A percentile compares a stretch with the other conserved stretches of the same genome.
phyloP scores from a whole-genome alignment of 2,329 filamentous ascomycete species.

The Ophiocordyceps camponoti-leonardi region DNA sequence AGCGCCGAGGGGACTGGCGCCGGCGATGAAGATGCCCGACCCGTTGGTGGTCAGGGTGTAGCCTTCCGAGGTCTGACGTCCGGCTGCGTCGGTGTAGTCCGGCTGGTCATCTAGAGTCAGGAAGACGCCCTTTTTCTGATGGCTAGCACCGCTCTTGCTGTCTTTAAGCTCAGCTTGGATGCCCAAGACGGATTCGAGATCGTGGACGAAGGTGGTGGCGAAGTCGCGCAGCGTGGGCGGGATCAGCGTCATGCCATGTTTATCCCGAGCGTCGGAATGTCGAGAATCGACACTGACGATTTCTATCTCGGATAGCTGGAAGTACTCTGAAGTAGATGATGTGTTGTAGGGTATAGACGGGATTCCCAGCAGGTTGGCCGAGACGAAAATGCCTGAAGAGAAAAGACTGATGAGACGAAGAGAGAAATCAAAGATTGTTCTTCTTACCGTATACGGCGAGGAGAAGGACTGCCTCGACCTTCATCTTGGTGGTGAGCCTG shows the following conservation, averaged over 20 bases:
- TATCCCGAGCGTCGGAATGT: constrained; percentile 22
- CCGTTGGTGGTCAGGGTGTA: constrained; percentile 25
- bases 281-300: constrained; percentile 25
- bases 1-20: constrained; percentile 34
- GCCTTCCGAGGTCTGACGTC: constrained; percentile 27
- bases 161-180: constrained; percentile 12
- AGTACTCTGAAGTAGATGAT: constrained; percentile 7
- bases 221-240: constrained; percentile 31
- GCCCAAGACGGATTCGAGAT: constrained; percentile 12
- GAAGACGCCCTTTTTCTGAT: constrained; percentile 16
- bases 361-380: constrained; percentile 8
- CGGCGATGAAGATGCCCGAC: constrained; percentile 25
- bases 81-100: constrained; percentile 25
- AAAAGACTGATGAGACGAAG: no score
- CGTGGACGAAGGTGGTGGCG: constrained; percentile 24
- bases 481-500: neutral
- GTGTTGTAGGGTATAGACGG: constrained; percentile 15
- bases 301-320: constrained; percentile 10
- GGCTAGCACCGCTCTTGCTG: constrained; percentile 4
- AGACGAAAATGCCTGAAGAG: neutral
- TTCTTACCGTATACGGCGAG: neutral
- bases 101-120: constrained; percentile 25
- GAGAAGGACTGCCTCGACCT: neutral
- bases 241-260: constrained; percentile 29
- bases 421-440: no score